Evolutionary conservation across 345 rosid genomes (phyloP).

Genomic region (Syzygium grande): DNA sequence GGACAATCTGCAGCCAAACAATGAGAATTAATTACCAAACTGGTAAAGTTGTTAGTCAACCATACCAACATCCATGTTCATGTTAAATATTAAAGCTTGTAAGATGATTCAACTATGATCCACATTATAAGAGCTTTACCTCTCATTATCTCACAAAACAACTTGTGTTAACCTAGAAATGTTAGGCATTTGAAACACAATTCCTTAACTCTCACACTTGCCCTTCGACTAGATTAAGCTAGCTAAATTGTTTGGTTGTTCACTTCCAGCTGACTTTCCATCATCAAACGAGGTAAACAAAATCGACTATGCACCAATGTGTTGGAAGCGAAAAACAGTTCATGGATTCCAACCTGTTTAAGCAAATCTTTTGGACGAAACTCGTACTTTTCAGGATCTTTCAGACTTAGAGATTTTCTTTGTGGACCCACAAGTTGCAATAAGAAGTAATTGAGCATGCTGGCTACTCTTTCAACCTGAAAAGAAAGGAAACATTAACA

Average conservation of each 20-base stretch:
- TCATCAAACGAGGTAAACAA: neutral
- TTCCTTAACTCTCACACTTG: neutral
- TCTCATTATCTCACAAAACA: neutral
- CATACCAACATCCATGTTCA: neutral
- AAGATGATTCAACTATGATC: neutral
- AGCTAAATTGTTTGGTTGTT: neutral
- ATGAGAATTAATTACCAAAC: constrained; percentile 2
- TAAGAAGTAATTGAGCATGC: constrained; percentile 93
- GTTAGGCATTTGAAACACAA: neutral
- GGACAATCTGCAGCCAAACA: constrained; percentile 59
- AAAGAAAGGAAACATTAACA: neutral
- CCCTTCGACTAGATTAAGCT: neutral
- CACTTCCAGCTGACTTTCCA: neutral
- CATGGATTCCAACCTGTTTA: constrained; percentile 54
- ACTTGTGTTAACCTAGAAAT: neutral
- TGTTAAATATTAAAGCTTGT: neutral
- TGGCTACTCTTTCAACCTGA: constrained; percentile 96
- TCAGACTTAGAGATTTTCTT: constrained; percentile 79
- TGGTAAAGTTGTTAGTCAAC: neutral
- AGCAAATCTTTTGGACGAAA: constrained; percentile 94
- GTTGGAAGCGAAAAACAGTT: neutral
- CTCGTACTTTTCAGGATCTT: constrained; percentile 95
- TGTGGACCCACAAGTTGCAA: constrained; percentile 98
- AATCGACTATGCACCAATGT: neutral
- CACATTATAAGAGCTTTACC: neutral